Percentiles rank a stretch among this genome's conserved stretches.
These are phyloP conservation scores for Syzygium jambos DNA, from an alignment of 345 rosid genomes.

Conservation along the genomic window DNA sequence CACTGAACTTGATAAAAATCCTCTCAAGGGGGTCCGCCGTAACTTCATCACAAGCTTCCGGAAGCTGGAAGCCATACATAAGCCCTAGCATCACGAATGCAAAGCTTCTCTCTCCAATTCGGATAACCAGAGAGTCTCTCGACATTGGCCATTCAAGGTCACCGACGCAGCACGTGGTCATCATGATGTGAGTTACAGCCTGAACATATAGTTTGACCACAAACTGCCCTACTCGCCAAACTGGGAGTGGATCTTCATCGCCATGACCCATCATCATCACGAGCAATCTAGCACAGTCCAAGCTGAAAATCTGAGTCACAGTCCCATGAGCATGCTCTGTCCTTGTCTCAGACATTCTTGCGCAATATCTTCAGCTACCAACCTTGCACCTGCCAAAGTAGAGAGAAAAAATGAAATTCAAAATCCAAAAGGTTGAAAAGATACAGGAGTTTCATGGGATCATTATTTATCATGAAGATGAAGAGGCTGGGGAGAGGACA, in stretches of 20 bases:
- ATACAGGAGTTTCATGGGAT: not conserved
- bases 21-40: conserved; percentile 2
- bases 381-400: not conserved
- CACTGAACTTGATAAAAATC: not conserved
- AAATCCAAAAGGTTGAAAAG: not conserved
- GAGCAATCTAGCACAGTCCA: not conserved
- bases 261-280: not conserved
- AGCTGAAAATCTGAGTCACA: not conserved
- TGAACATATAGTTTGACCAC: not conserved
- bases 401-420: not conserved
- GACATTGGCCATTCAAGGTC: conserved; percentile 9
- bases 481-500: not conserved
- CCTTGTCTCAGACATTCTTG: not conserved
- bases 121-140: conserved; percentile 5
- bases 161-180: not conserved
- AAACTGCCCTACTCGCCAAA: conserved; percentile 3
- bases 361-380: not conserved
- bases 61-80: conserved; percentile 8
- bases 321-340: not conserved
- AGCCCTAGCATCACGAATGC: conserved; percentile 8
- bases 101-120: conserved; percentile 7
- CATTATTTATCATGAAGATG: not conserved
- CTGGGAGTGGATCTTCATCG: not conserved
- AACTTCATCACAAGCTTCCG: not conserved
- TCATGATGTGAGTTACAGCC: not conserved